Base-by-base conservation (phyloP, 805 yeast species). In the Peterozyma toletana region DNA sequence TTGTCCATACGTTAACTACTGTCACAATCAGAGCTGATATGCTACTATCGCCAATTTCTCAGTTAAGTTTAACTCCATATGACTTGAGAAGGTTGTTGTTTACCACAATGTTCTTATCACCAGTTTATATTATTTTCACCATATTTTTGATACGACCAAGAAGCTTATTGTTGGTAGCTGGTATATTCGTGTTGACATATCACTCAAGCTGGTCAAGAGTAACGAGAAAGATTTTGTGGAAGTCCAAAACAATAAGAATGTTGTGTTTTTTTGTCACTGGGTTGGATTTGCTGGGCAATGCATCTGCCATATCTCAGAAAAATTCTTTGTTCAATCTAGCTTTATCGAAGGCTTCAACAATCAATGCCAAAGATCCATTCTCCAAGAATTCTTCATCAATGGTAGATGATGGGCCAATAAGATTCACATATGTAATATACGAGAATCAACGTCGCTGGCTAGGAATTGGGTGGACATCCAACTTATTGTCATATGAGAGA, bases 381-480 rank as follows among this genome's bases (percentile, higher is more conserved):
- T 46, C 47, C 38, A 49, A 48, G 1, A 30, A 30, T 15, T 36
- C 38, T 10, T 53, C 51, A 35, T 42, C 42, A 17, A 33, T 48
- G 5, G 56, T 57, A 2, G 40, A 39, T 30, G 60, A 57, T 38
- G 56, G 68, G 42, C 78, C 80, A 1, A 89, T 87, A 30, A 66
- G 90, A 44, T 93, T 90, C 62, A 90, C 97, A 4, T 91, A 87
- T 62, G 97, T 88, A 2, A 70, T 93, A 10, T 90, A 82, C 62
- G 99, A 91, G 60, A 91, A 91, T 60, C 98, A 91, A 67, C 79
- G 99, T 57, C 80, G 95, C 55, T 91, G 99, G 99, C 71, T 91
- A 35, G 98, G 97, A 11, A 86, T 91, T 53, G 99, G 99, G 11
- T 91, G 99, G 99, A 91, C 98, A 0, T 72, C 95, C 13, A 89